These are phyloP conservation scores for Dipodascus geniculatus DNA, from an alignment of 805 yeast species.

Conservation along the genomic window DNA sequence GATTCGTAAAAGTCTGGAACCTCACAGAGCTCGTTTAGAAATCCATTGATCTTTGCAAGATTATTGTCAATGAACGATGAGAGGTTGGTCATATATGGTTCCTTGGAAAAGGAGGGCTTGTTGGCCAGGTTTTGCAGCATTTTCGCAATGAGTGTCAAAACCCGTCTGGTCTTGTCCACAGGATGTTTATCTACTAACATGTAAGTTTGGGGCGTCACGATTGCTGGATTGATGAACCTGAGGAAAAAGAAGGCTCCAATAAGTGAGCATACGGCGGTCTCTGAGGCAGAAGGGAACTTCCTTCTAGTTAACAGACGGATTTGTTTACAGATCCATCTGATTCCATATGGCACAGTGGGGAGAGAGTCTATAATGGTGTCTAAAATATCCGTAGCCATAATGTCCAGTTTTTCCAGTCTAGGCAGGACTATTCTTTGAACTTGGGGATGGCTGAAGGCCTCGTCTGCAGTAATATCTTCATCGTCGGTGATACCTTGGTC, in stretches of 20 bases:
- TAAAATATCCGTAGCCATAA: slow-evolving; percentile 24
- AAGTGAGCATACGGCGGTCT: slow-evolving; percentile 26
- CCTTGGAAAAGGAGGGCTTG: slow-evolving; percentile 54
- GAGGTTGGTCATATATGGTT: slow-evolving; percentile 25
- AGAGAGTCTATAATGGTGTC: slow-evolving; percentile 47
- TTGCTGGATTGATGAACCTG: slow-evolving; percentile 76
- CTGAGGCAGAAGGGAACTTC: slow-evolving; percentile 50
- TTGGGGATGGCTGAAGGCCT: slow-evolving; percentile 21
- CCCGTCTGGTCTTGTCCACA: slow-evolving; percentile 40
- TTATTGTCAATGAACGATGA: slow-evolving; percentile 20
- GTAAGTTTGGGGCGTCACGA: slow-evolving; percentile 71
- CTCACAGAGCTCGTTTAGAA: slow-evolving; percentile 27
- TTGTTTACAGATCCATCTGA: slow-evolving; percentile 60
- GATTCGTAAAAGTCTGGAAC: slow-evolving; percentile 31
- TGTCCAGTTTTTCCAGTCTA: slow-evolving; percentile 17
- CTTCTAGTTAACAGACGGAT: slow-evolving; percentile 41
- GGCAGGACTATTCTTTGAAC: slow-evolving; percentile 21
- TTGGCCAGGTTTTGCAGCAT: slow-evolving; percentile 81
- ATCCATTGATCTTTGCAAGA: slow-evolving; percentile 20
- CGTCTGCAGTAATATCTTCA: slow-evolving; percentile 19
- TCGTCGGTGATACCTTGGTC: slow-evolving; percentile 9
- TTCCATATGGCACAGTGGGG: slow-evolving; percentile 53
- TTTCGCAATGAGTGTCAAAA: slow-evolving; percentile 69
- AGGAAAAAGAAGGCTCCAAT: slow-evolving; percentile 81
- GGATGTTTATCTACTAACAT: slow-evolving; percentile 26